Percentiles rank a stretch among this genome's conserved stretches.
phyloP scores from a whole-genome alignment of 2,329 filamentous ascomycete species.

The Niveomyces coronatus region DNA sequence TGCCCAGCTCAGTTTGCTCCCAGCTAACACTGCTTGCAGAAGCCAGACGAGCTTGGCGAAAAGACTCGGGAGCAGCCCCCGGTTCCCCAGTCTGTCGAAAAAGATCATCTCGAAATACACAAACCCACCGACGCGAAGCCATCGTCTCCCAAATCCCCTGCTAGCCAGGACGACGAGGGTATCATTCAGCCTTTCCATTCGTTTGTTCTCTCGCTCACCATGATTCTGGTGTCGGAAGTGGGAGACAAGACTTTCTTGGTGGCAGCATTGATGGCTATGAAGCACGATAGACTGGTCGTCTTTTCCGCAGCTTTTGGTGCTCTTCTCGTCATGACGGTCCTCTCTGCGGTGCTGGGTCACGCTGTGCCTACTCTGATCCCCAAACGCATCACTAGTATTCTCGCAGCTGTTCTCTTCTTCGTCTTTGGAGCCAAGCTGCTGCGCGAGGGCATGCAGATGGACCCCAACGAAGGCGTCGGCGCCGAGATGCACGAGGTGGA shows the following conservation, averaged over 20 bases:
- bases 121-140: conserved; percentile 17
- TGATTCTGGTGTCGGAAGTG: conserved; percentile 95
- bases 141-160: conserved; percentile 17
- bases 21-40: conserved; percentile 37
- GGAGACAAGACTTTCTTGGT: conserved; percentile 98
- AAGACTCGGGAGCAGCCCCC: conserved; percentile 66
- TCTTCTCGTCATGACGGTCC: conserved; percentile 84
- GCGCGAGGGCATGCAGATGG: conserved; percentile 80
- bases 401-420: conserved; percentile 77
- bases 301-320: conserved; percentile 93
- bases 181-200: conserved; percentile 78
- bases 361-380: conserved; percentile 84
- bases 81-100: conserved; percentile 54
- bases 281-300: conserved; percentile 84
- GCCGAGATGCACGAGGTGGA: conserved; percentile 98
- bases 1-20: too few relatives aligned
- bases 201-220: conserved; percentile 82
- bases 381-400: conserved; percentile 80
- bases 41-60: conserved; percentile 70
- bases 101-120: conserved; percentile 49
- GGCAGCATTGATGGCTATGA: conserved; percentile 97
- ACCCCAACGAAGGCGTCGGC: conserved; percentile 78
- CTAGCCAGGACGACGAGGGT: conserved; percentile 34
- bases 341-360: conserved; percentile 87
- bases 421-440: conserved; percentile 80